Evolutionary conservation across 2,329 filamentous ascomycete species (phyloP), one percentile per base, ranked within the genome.

Genomic region (Paraphoma chrysanthemicola): DNA sequence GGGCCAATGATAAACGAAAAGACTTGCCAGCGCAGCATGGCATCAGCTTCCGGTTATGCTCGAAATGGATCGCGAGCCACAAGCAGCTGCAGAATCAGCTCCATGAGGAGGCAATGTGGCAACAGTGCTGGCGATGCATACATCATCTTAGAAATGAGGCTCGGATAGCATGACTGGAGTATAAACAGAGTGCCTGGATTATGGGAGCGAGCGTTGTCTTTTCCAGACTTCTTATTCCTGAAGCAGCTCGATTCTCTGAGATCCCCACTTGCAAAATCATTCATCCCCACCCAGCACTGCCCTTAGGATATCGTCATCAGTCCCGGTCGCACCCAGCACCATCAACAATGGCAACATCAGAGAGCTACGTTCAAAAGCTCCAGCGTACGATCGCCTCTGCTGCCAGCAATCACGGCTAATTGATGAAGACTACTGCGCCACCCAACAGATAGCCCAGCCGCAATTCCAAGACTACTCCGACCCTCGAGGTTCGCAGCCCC

Each of bases 381-480:
- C 71, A 70, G 56, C 67, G 72, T 74, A 66, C 57, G 72, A 54
- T 54, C 48, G 49, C 48, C 52, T 16, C 31, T 45, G 30, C 48
- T 38, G 44, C 30, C 33, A 39, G 38, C 33, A 17, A 47, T 28
- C 44, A 39, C 28, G 57, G 63, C 68, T 63, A 60, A 61, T 49
- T 28, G 18, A 55, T 33, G 31, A 44, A 75, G 73, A 69, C 53
- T 74, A 70, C 48, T 75, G 73, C 61, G 65, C 66, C 39, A 63
- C 64, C 23, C 70, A 75, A 44, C 66, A 69, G 54, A 71, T 75
- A 51, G 73, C 72, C 39, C 71, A 73, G 54, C 72, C 72, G 43
- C 73, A 73, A 45, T 75, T 71, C 60, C 73, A 74, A 57, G 73
- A 75, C 56, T 75, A 74, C 60, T 74, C 71, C 31, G 73, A 75